A percentile compares a stretch with the other conserved stretches of the same genome.
Conservation (phyloP, 768 basidiomycete genomes). For the Kockovaella imperatae region DNA sequence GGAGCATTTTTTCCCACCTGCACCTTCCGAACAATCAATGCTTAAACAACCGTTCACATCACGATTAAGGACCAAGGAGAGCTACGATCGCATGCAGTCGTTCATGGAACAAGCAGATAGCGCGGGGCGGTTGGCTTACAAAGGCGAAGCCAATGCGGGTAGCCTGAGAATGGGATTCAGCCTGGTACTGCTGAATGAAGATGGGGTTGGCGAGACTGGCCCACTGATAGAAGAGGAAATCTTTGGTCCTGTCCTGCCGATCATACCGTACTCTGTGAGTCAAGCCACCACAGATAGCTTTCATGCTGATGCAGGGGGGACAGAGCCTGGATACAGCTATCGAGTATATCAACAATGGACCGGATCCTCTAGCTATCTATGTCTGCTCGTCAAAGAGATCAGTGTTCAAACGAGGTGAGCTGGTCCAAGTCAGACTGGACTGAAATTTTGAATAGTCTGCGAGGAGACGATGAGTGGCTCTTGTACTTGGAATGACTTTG, state of each 20-base stretch:
- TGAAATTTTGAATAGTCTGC: slow-evolving; percentile 19
- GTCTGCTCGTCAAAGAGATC: slow-evolving; percentile 31
- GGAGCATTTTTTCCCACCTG: slow-evolving; percentile 23
- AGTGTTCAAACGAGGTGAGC: slow-evolving; percentile 37
- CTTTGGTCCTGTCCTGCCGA: slow-evolving; percentile 43
- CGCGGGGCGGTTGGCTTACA: slow-evolving; percentile 32
- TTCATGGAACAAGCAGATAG: slow-evolving; percentile 33
- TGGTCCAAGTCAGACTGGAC: background rate
- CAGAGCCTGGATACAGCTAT: slow-evolving; percentile 41
- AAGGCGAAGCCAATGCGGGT: slow-evolving; percentile 31
- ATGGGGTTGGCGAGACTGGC: slow-evolving; percentile 18
- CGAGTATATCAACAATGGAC: slow-evolving; percentile 34
- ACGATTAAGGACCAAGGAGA: slow-evolving; percentile 6
- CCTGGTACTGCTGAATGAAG: slow-evolving; percentile 26
- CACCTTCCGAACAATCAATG: slow-evolving; percentile 24
- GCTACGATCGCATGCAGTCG: slow-evolving; percentile 22
- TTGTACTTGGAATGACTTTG: slow-evolving; percentile 42
- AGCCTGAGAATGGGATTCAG: slow-evolving; percentile 37
- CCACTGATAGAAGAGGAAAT: slow-evolving; percentile 40
- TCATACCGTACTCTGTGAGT: slow-evolving; percentile 42
- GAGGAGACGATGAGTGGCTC: slow-evolving; percentile 39
- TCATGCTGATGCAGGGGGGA: background rate
- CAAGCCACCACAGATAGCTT: background rate
- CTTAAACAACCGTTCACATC: slow-evolving; percentile 14
- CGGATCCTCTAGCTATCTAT: slow-evolving; percentile 41